Percentiles rank a stretch among this genome's conserved stretches.
phyloP scores from a whole-genome alignment of 176 grass and related monocot genomes.

The Leersia perrieri region DNA sequence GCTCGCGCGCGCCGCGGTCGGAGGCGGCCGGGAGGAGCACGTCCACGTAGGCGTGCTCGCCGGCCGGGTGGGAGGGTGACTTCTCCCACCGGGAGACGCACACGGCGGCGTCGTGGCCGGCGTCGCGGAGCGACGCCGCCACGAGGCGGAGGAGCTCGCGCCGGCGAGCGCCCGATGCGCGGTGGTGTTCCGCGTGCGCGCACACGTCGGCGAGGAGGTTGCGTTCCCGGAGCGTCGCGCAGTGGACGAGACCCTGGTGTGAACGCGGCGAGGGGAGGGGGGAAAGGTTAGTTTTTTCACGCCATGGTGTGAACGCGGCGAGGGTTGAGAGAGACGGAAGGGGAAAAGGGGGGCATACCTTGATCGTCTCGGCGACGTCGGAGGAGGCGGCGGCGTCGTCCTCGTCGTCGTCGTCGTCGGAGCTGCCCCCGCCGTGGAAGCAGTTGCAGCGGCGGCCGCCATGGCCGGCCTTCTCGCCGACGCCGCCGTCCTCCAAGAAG shows the following conservation, averaged over 20 bases:
- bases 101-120: conserved; percentile 48
- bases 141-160: conserved; percentile 50
- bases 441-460: conserved; percentile 53
- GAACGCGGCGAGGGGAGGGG: neutral
- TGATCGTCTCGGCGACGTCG: conserved; percentile 65
- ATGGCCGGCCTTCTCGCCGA: conserved; percentile 28
- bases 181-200: conserved; percentile 47
- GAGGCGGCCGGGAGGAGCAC: conserved; percentile 41
- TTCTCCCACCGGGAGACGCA: conserved; percentile 76
- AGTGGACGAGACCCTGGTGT: conserved; percentile 63
- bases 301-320: neutral
- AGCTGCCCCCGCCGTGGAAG: conserved; percentile 55
- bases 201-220: conserved; percentile 77
- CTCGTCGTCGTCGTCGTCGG: conserved; percentile 28
- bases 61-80: conserved; percentile 43
- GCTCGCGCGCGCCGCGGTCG: conserved; percentile 34
- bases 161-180: conserved; percentile 27
- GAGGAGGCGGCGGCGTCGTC: conserved; percentile 30
- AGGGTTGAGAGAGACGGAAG: neutral
- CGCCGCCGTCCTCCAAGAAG: conserved; percentile 65
- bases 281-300: neutral
- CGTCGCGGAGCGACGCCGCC: conserved; percentile 39
- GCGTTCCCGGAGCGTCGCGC: conserved; percentile 63
- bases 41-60: conserved; percentile 70
- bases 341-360: too few relatives aligned